Evolutionary conservation across 2,329 filamentous ascomycete species (phyloP).

Genomic region (Ophiostoma novo-ulmi): DNA sequence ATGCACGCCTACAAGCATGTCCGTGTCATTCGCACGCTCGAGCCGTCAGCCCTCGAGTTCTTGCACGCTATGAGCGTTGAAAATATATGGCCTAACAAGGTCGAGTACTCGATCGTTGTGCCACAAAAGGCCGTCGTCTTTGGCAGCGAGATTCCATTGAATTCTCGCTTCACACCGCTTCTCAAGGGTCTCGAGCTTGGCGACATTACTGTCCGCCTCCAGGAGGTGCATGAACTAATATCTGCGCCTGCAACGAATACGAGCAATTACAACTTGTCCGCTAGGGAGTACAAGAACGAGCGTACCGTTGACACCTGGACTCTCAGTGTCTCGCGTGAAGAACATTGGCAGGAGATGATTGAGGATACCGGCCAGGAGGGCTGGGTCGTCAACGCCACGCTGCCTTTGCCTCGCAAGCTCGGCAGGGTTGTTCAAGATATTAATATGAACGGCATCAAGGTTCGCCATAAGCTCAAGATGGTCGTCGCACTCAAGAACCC

Average conservation of each 20-base stretch:
- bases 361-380: conserved; percentile 63
- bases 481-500: conserved; percentile 89
- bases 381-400: conserved; percentile 55
- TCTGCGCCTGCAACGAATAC: conserved; percentile 43
- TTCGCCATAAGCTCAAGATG: conserved; percentile 87
- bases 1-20: conserved; percentile 73
- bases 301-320: conserved; percentile 59
- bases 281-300: conserved; percentile 57
- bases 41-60: conserved; percentile 69
- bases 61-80: conserved; percentile 91
- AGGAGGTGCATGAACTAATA: conserved; percentile 65
- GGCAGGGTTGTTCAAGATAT: conserved; percentile 84
- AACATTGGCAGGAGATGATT: conserved; percentile 65
- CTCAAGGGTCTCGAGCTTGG: conserved; percentile 83
- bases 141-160: conserved; percentile 75
- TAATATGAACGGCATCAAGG: conserved; percentile 81
- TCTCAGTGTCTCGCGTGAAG: conserved; percentile 50
- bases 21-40: conserved; percentile 71
- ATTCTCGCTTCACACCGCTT: conserved; percentile 82
- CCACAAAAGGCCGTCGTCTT: conserved; percentile 94
- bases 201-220: conserved; percentile 71
- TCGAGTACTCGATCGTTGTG: conserved; percentile 90
- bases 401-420: conserved; percentile 74
- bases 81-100: conserved; percentile 96
- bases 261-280: conserved; percentile 42